phyloP scores from a whole-genome alignment of 2,329 filamentous ascomycete species.

The Trichothecium sympodiale region DNA sequence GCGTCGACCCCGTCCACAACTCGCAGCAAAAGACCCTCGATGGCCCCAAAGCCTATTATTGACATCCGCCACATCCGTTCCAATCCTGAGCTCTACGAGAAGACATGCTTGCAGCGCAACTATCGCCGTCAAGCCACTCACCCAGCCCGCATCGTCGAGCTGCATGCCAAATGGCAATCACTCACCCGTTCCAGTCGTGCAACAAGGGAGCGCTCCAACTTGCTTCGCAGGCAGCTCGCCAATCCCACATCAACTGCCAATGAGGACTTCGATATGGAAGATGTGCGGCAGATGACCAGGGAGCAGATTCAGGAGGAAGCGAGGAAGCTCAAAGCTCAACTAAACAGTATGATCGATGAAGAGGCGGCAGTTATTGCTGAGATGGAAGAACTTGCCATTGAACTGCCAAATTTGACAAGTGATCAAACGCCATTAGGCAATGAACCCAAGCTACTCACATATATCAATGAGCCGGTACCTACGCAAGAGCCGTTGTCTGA shows the following conservation, averaged over 20 bases:
- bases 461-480: slow-evolving; percentile 64
- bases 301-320: slow-evolving; percentile 52
- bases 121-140: slow-evolving; percentile 50
- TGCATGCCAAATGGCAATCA: slow-evolving; percentile 48
- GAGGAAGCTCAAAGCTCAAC: slow-evolving; percentile 49
- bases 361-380: slow-evolving; percentile 50
- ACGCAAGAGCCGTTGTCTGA: slow-evolving; percentile 14
- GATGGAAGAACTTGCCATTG: slow-evolving; percentile 63
- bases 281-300: slow-evolving; percentile 25
- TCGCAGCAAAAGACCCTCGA: slow-evolving; percentile 42
- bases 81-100: slow-evolving; percentile 67
- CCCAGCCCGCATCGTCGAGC: slow-evolving; percentile 41
- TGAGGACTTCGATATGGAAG: slow-evolving; percentile 28
- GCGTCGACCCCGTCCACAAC: slow-evolving; percentile 12
- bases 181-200: slow-evolving; percentile 49
- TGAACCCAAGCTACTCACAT: slow-evolving; percentile 54
- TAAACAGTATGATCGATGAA: slow-evolving; percentile 47
- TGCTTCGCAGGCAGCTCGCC: slow-evolving; percentile 42
- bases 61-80: slow-evolving; percentile 87
- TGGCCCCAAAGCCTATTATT: slow-evolving; percentile 67
- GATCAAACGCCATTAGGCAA: slow-evolving; percentile 60
- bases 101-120: slow-evolving; percentile 79
- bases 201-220: slow-evolving; percentile 56
- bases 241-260: slow-evolving; percentile 34
- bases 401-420: slow-evolving; percentile 80